These are phyloP conservation scores for Paxillus rubicundulus DNA, from an alignment of 768 basidiomycete genomes.

Conservation along the genomic window DNA sequence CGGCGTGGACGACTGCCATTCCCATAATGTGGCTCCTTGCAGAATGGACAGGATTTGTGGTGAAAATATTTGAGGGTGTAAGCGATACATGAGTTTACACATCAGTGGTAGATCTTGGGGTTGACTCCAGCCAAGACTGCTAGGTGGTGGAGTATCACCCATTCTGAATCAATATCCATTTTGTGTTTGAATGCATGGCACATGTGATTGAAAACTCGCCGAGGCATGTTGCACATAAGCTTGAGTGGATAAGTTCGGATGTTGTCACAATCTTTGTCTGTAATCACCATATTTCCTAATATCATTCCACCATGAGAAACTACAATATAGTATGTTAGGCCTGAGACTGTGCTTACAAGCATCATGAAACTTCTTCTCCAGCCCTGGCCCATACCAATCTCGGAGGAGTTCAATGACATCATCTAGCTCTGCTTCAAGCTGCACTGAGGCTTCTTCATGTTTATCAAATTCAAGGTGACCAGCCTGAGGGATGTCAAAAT, in stretches of 20 bases:
- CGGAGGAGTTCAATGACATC: no score
- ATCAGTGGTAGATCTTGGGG: conserved; percentile 34
- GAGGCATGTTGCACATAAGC: conserved; percentile 26
- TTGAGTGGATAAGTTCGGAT: conserved; percentile 27
- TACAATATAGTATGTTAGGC: no score
- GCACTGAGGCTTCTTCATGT: no score
- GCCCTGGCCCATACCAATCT: no score
- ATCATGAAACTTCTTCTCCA: no score
- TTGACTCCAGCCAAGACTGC: no score
- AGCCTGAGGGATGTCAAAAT: no score
- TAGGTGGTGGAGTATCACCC: conserved; percentile 17
- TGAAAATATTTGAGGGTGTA: conserved; percentile 25
- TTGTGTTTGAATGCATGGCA: conserved; percentile 23
- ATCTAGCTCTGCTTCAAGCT: no score
- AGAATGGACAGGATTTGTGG: conserved; percentile 14
- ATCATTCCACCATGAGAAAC: no score
- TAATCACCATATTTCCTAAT: conserved; percentile 19
- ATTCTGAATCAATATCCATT: conserved; percentile 26
- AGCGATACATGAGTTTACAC: conserved; percentile 33
- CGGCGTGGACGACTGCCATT: no score
- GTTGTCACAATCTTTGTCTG: conserved; percentile 25
- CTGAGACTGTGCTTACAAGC: no score
- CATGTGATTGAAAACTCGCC: conserved; percentile 25
- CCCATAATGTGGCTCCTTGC: conserved; percentile 13
- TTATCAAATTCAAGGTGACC: no score